These are phyloP conservation scores for Adenanthera pavonina DNA, from an alignment of 306 rosid genomes.

Conservation along the genomic window DNA sequence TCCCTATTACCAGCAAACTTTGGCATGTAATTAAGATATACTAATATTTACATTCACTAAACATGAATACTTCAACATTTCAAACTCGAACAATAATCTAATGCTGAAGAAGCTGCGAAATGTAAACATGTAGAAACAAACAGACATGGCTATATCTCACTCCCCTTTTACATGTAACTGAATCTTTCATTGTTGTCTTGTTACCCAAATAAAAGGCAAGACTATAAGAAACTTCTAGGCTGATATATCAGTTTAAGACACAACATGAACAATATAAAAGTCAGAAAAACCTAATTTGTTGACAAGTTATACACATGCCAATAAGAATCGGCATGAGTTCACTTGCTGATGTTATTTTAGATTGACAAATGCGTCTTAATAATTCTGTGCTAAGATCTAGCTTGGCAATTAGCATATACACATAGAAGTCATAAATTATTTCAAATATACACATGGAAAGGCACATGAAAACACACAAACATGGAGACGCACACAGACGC, in stretches of 20 bases:
- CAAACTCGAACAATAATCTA: conserved; percentile 8
- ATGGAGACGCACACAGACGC: background rate
- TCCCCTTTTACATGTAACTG: background rate
- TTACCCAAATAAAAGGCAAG: background rate
- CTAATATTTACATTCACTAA: background rate
- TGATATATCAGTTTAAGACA: conserved; percentile 12
- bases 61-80: conserved; percentile 17
- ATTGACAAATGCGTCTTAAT: conserved; percentile 19
- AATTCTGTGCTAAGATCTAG: conserved; percentile 20
- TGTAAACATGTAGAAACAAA: background rate
- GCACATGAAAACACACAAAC: background rate
- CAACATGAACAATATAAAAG: background rate
- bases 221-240: background rate
- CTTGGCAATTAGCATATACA: conserved; percentile 14
- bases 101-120: conserved; percentile 1
- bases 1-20: conserved; percentile 2
- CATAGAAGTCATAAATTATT: conserved; percentile 8
- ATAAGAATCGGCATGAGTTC: background rate
- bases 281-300: background rate
- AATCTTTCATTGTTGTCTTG: background rate
- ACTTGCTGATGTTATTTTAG: conserved; percentile 5
- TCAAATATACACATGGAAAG: background rate
- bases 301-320: conserved; percentile 3
- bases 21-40: conserved; percentile 19
- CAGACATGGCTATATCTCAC: background rate